Percentiles rank a stretch among this genome's conserved stretches.
Evolutionary conservation across 345 rosid species (phyloP).

Genomic region (Camelina neglecta): DNA sequence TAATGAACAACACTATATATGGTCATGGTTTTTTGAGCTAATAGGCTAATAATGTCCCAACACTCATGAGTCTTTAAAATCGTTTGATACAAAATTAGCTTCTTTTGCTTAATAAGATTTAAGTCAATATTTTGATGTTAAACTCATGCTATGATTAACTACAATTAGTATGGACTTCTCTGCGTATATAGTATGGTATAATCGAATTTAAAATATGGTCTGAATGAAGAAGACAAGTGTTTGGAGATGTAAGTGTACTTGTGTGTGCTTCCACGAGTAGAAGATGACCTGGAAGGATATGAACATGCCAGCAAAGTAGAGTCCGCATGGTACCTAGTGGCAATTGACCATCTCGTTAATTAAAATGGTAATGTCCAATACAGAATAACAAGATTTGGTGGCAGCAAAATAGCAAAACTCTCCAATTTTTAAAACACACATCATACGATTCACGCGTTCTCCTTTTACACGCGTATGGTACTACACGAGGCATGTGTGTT

Average conservation of each 20-base stretch:
- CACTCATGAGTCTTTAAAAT: too few relatives aligned
- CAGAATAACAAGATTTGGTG: slow-evolving; percentile 17
- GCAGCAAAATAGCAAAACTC: slow-evolving; percentile 21
- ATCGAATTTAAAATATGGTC: too few relatives aligned
- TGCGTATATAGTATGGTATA: too few relatives aligned
- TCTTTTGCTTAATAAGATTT: too few relatives aligned
- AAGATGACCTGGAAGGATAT: slow-evolving; percentile 7
- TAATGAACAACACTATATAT: too few relatives aligned
- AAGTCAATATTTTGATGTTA: too few relatives aligned
- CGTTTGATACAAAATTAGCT: too few relatives aligned
- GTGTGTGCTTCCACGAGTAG: not conserved
- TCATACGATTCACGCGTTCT: slow-evolving; percentile 9
- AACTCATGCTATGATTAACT: too few relatives aligned
- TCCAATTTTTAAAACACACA: not conserved
- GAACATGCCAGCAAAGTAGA: slow-evolving; percentile 26
- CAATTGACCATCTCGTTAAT: not conserved
- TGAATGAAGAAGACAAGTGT: not conserved
- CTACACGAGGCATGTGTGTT: not conserved
- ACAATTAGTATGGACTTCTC: too few relatives aligned
- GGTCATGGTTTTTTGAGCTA: too few relatives aligned
- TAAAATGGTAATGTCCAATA: not conserved
- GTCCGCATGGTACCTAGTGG: slow-evolving; percentile 11
- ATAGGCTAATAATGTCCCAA: too few relatives aligned
- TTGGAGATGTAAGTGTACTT: not conserved
- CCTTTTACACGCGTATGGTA: slow-evolving; percentile 19